Evolutionary conservation across 441 rosid genomes (phyloP), one percentile per base, ranked within the genome.

Genomic region (Brassica balearica): DNA sequence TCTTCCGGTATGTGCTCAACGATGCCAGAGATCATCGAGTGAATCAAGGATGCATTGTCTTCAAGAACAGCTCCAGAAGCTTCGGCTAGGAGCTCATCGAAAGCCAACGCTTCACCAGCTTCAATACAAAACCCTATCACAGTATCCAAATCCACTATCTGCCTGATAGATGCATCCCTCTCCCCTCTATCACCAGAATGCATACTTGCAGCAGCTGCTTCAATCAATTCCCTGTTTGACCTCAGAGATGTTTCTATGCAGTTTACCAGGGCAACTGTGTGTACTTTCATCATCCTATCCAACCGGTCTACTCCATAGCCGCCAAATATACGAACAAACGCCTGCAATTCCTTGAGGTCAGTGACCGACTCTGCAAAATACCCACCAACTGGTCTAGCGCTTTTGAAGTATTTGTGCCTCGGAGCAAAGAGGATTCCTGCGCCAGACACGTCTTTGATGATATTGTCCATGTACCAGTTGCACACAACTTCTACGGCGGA

Each of bases 391-490:
- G 98, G 99, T 86, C 98, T 92, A 34, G 94, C 89, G 88, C 99
- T 96, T 87, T 94, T 94, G 85, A 96, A 94, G 95, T 93, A 91
- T 83, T 84, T 87, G 73, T 92, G 98, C 81, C 87, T 81, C 7
- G 99, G 98, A 56, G 98, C 89, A 61, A 94, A 96, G 77, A 96
- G 88, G 83, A 94, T 92, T 86, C 98, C 97, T 76, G 98, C 97
- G 73, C 96, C 95, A 59, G 98, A 92, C 71, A 87, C 77, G 80
- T 96, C 99, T 86, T 94, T 96, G 83, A 96, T 88, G 81, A 96
- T 94, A 82, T 96, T 96, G 82, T 96, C 98, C 62, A 96, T 89
- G 87, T 96, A 96, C 99, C 99, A 96, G 84, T 90, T 94, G 93
- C 99, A 94, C 6, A 92, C 97, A 65, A 88, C 82, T 87, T 94